Conservation (phyloP, 2,329 filamentous ascomycete genomes). For the Apiospora malaysiana region DNA sequence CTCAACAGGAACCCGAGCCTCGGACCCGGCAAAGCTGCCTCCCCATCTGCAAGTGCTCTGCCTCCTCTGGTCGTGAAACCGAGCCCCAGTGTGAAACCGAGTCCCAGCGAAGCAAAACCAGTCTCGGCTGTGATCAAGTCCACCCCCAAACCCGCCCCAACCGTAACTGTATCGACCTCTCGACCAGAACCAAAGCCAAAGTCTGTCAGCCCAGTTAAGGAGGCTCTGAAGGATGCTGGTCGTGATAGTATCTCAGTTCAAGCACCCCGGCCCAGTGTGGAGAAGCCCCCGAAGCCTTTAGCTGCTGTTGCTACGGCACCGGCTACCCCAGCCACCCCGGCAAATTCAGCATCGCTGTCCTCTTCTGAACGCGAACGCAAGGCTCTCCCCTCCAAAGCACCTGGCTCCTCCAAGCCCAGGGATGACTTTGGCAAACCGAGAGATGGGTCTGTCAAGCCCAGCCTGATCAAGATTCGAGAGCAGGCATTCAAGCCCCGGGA, state of each 20-base stretch:
- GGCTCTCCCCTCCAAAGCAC: constrained; percentile 14
- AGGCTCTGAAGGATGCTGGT: constrained; percentile 31
- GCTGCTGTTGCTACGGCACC: neutral
- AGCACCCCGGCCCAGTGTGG: constrained; percentile 36
- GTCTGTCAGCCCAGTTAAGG: constrained; percentile 9
- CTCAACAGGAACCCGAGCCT: constrained; percentile 36
- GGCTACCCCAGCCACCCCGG: neutral
- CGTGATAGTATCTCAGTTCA: constrained; percentile 39
- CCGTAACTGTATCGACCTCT: neutral
- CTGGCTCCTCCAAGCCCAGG: neutral
- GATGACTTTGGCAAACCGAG: neutral
- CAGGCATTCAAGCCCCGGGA: neutral
- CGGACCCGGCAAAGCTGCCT: constrained; percentile 25
- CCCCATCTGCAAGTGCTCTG: constrained; percentile 3
- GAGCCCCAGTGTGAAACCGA: neutral
- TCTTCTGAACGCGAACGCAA: constrained; percentile 35
- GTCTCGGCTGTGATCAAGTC: constrained; percentile 2
- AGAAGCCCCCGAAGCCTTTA: constrained; percentile 25
- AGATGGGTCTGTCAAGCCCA: neutral
- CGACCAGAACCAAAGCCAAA: constrained; percentile 10
- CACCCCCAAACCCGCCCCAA: constrained; percentile 5
- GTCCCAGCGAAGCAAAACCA: constrained; percentile 21
- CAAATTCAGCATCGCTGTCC: constrained; percentile 16
- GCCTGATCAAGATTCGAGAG: neutral
- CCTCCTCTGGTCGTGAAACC: neutral